phyloP scores from a whole-genome alignment of 2,329 filamentous ascomycete species.

The Aureobasidium lini region DNA sequence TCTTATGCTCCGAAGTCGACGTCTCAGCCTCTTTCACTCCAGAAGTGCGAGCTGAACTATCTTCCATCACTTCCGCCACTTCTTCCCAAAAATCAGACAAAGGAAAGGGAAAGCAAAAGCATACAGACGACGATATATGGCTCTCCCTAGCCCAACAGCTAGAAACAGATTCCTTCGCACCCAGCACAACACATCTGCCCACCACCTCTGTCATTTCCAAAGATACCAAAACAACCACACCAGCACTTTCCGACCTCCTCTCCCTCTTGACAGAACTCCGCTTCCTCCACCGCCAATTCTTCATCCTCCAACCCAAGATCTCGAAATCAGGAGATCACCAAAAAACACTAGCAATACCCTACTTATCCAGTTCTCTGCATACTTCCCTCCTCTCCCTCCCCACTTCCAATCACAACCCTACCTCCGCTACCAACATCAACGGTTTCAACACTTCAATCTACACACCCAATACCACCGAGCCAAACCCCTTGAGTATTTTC shows the following conservation, averaged over 20 bases:
- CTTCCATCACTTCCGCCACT: neutral
- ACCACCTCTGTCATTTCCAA: neutral
- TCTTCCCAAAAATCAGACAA: neutral
- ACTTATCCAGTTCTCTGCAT: neutral
- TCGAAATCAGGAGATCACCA: neutral
- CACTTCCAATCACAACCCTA: neutral
- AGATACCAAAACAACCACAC: neutral
- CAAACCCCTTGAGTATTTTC: neutral
- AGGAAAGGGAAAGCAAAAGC: neutral
- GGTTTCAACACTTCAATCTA: neutral
- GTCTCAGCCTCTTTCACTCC: slow-evolving; percentile 17
- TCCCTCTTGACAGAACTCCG: slow-evolving; percentile 3
- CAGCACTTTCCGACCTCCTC: slow-evolving; percentile 2
- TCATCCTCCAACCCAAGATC: neutral
- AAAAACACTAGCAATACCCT: neutral
- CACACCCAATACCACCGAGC: neutral
- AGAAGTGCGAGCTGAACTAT: neutral
- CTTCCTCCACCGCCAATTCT: slow-evolving; percentile 12
- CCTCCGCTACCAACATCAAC: neutral
- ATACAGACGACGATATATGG: neutral
- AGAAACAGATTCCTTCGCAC: neutral
- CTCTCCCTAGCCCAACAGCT: neutral
- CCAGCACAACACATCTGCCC: neutral
- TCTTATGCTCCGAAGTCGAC: slow-evolving; percentile 24
- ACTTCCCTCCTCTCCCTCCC: neutral